Conservation (phyloP, 208 protist genomes). For the Leishmania guyanensis region DNA sequence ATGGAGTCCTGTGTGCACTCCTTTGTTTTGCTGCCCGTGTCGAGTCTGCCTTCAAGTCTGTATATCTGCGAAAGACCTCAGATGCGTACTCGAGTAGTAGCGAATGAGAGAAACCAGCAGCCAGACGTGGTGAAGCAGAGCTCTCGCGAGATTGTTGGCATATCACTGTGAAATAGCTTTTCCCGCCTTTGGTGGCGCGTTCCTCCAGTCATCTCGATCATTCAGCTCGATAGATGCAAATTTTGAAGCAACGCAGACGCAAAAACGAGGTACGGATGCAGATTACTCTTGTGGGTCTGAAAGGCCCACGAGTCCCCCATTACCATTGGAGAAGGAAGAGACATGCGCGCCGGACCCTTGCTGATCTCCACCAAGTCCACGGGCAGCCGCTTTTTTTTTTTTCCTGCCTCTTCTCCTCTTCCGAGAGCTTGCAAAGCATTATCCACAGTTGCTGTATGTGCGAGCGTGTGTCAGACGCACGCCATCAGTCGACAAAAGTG, state of each 20-base stretch:
- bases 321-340: background rate
- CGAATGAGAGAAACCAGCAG: background rate
- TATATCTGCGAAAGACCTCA: background rate
- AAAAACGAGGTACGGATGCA: background rate
- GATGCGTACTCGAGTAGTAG: background rate
- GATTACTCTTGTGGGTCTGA: background rate
- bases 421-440: background rate
- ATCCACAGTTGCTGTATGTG: background rate
- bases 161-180: background rate
- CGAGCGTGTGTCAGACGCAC: background rate
- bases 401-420: background rate
- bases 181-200: background rate
- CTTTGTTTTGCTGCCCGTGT: background rate
- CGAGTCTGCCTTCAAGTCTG: background rate
- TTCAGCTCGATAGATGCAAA: background rate
- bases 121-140: background rate
- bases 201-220: too few relatives aligned
- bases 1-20: background rate
- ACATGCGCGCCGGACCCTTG: background rate
- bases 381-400: background rate
- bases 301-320: background rate
- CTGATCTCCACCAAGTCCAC: background rate
- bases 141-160: background rate
- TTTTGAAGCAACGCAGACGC: background rate
- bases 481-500: background rate